These are phyloP conservation scores for Termitomyces sp. DNA, from an alignment of 768 basidiomycete species.

Conservation along the genomic window DNA sequence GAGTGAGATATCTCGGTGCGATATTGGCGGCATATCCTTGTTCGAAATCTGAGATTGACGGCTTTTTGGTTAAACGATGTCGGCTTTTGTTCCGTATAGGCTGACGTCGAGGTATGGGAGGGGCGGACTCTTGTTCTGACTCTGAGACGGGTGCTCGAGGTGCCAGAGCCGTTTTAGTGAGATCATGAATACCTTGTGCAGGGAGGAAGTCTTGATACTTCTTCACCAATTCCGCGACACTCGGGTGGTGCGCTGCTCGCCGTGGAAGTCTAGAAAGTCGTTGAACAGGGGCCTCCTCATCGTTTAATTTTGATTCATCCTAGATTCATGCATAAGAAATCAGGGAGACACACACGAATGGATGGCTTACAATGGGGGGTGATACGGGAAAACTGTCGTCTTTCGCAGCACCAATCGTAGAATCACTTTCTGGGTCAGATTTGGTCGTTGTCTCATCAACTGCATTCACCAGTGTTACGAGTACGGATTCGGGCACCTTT, in stretches of 20 bases:
- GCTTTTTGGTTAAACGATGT: slow-evolving; percentile 51
- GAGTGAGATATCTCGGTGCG: slow-evolving; percentile 71
- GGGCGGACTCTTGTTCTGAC: slow-evolving; percentile 71
- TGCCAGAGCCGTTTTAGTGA: slow-evolving; percentile 68
- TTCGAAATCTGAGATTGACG: slow-evolving; percentile 84
- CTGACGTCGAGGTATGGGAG: slow-evolving; percentile 35
- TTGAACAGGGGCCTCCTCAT: slow-evolving; percentile 27
- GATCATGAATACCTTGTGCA: slow-evolving; percentile 67
- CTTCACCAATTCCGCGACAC: slow-evolving; percentile 83
- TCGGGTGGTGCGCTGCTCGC: slow-evolving; percentile 52
- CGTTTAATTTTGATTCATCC: slow-evolving; percentile 20
- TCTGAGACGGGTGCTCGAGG: slow-evolving; percentile 67
- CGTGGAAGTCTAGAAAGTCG: slow-evolving; percentile 64
- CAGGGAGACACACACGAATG: background rate
- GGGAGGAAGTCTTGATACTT: slow-evolving; percentile 80
- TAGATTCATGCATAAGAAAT: slow-evolving; percentile 3
- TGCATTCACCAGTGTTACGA: slow-evolving; percentile 6
- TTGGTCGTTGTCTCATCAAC: slow-evolving; percentile 27
- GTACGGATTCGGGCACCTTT: slow-evolving; percentile 8
- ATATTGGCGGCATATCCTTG: slow-evolving; percentile 92
- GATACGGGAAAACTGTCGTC: slow-evolving; percentile 26
- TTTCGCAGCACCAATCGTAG: slow-evolving; percentile 69
- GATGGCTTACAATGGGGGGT: slow-evolving; percentile 25
- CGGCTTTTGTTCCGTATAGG: slow-evolving; percentile 47
- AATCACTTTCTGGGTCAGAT: slow-evolving; percentile 78